phyloP scores from a whole-genome alignment of 192 early-diverging fungal species.

The Podila verticillata region DNA sequence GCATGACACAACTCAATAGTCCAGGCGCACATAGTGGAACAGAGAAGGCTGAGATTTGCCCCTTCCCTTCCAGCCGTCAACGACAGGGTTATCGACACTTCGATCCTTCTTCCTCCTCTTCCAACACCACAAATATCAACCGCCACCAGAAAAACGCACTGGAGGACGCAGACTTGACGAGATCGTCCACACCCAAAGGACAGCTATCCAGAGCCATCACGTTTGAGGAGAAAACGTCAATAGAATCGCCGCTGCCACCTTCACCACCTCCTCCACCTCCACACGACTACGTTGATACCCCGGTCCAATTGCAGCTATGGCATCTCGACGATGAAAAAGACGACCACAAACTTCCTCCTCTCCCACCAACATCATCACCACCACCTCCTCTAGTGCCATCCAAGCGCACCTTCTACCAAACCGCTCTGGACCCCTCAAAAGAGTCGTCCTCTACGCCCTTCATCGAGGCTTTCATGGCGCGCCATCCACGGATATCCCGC shows the following conservation, averaged over 20 bases:
- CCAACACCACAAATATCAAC: too few relatives aligned
- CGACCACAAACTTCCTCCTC: conserved; percentile 3
- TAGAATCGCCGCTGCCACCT: too few relatives aligned
- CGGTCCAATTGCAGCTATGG: background rate
- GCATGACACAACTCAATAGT: background rate
- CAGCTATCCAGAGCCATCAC: too few relatives aligned
- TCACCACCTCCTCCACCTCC: too few relatives aligned
- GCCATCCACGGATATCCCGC: conserved; percentile 21
- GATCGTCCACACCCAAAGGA: too few relatives aligned
- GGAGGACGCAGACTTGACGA: too few relatives aligned
- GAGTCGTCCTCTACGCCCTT: conserved; percentile 5
- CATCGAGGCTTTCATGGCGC: conserved; percentile 23
- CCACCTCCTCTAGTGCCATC: conserved; percentile 25
- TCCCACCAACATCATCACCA: conserved; percentile 6
- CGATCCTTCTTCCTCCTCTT: too few relatives aligned
- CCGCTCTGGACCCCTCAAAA: background rate
- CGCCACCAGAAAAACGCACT: too few relatives aligned
- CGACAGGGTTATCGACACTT: too few relatives aligned
- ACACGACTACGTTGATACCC: background rate
- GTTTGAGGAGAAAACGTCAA: too few relatives aligned
- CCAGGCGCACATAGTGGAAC: background rate
- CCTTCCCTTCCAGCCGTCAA: too few relatives aligned
- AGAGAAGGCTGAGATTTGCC: too few relatives aligned
- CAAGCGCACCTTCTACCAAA: conserved; percentile 26
- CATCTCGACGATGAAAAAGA: background rate